Conservation (phyloP, 1,284 basidiomycete species). For the Heterobasidion occidentale region DNA sequence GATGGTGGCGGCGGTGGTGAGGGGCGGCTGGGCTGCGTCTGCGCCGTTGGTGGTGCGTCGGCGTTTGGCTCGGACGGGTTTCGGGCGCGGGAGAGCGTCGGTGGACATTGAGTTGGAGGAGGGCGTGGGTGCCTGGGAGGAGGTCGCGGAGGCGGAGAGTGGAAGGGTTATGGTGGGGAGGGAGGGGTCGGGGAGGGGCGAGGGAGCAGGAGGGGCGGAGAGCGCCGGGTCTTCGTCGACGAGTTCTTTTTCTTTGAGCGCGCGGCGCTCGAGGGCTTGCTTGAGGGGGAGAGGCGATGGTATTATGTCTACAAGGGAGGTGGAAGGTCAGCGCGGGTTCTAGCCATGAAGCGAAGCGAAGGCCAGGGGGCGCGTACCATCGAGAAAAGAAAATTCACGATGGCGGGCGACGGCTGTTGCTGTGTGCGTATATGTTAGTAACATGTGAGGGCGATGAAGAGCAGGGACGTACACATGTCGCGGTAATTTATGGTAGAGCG, state of each 20-base stretch:
- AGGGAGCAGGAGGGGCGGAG: slow-evolving; percentile 6
- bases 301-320: slow-evolving; percentile 46
- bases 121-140: slow-evolving; percentile 1
- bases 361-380: slow-evolving; percentile 33
- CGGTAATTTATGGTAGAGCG: slow-evolving; percentile 52
- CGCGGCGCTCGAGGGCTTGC: slow-evolving; percentile 49
- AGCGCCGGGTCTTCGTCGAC: slow-evolving; percentile 51
- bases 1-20: slow-evolving; percentile 29
- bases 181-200: slow-evolving; percentile 2
- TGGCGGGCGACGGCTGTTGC: slow-evolving; percentile 48
- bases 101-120: not conserved
- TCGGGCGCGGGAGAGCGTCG: not conserved
- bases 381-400: slow-evolving; percentile 60
- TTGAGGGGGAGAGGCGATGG: slow-evolving; percentile 51
- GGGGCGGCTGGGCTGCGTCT: slow-evolving; percentile 6
- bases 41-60: slow-evolving; percentile 12
- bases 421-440: slow-evolving; percentile 7
- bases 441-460: slow-evolving; percentile 1
- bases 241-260: slow-evolving; percentile 48
- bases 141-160: slow-evolving; percentile 6
- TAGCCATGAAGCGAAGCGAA: not conserved
- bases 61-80: not conserved
- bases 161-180: slow-evolving; percentile 6
- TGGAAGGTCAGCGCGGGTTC: not conserved
- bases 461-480: slow-evolving; percentile 52